Conservation (phyloP, 208 protist species). For the Zelonia costaricensis region DNA sequence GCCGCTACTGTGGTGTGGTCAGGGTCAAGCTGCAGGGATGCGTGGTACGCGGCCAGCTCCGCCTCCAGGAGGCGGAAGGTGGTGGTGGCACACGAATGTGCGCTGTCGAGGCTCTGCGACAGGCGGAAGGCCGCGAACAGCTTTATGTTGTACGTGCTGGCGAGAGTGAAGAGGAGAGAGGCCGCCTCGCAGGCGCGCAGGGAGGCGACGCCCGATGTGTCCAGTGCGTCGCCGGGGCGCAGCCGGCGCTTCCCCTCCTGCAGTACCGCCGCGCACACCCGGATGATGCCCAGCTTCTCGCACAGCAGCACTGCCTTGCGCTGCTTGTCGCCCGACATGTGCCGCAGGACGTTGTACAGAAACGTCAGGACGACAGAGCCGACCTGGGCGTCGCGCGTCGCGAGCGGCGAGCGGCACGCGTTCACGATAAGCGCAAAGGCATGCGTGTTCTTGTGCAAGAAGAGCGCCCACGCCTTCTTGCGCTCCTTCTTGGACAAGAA, state of each 20-base stretch:
- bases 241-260: conserved; percentile 27
- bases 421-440: conserved; percentile 53
- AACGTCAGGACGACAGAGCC: conserved; percentile 49
- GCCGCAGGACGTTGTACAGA: conserved; percentile 72
- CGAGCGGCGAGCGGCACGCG: conserved; percentile 41
- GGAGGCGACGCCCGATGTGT: conserved; percentile 1
- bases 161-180: conserved; percentile 39
- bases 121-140: conserved; percentile 33
- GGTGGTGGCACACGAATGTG: conserved; percentile 13
- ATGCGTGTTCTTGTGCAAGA: conserved; percentile 60
- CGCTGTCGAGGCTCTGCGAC: conserved; percentile 36
- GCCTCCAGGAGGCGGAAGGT: conserved; percentile 21
- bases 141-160: conserved; percentile 39
- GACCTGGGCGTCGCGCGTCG: conserved; percentile 33
- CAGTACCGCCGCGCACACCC: conserved; percentile 40
- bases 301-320: conserved; percentile 45
- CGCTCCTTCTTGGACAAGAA: conserved; percentile 26
- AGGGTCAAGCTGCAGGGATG: conserved; percentile 1
- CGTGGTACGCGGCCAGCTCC: conserved; percentile 21
- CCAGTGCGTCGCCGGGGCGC: conserved; percentile 5
- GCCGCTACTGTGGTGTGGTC: background rate
- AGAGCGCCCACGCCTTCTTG: conserved; percentile 45
- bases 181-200: conserved; percentile 40
- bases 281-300: conserved; percentile 46
- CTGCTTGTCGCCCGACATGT: conserved; percentile 35